Evolutionary conservation across 805 yeast species (phyloP).

Genomic region (Sugiyamaella smithiae): DNA sequence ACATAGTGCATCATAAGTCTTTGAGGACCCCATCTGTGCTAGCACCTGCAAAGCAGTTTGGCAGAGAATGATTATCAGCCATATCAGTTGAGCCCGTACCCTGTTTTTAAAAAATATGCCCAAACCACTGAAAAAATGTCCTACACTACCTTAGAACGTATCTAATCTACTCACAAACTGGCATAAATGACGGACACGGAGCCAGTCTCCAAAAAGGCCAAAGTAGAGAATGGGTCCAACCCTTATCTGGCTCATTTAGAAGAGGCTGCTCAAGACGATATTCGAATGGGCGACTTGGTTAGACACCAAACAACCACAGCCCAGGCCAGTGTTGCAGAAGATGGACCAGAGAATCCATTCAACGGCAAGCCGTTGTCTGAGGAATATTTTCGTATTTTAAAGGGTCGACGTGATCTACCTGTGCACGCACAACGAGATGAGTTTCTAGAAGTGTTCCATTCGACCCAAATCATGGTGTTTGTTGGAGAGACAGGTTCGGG

Average conservation of each 20-base stretch:
- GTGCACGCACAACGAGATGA: constrained; percentile 92
- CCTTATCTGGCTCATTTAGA: constrained; percentile 35
- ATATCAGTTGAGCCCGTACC: too few species aligned
- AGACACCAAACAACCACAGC: constrained; percentile 35
- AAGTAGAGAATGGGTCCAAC: constrained; percentile 19
- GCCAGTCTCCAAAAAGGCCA: constrained; percentile 16
- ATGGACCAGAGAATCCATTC: constrained; percentile 69
- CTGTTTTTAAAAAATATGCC: constrained; percentile 5
- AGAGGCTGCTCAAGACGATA: constrained; percentile 14
- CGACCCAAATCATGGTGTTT: constrained; percentile 91
- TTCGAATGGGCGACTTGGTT: background rate
- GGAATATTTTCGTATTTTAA: constrained; percentile 74
- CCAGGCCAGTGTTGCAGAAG: constrained; percentile 36
- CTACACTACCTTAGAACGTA: too few species aligned
- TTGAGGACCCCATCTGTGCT: background rate
- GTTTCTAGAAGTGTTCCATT: constrained; percentile 78
- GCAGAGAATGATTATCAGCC: background rate
- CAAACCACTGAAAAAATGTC: background rate
- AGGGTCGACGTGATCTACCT: constrained; percentile 80
- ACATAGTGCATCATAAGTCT: constrained; percentile 1
- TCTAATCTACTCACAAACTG: too few species aligned
- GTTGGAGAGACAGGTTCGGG: constrained; percentile 99
- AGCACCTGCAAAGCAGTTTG: too few species aligned
- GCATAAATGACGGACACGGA: constrained; percentile 16
- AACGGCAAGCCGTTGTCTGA: constrained; percentile 62